phyloP scores from a whole-genome alignment of 2,329 filamentous ascomycete genomes.

The Fusarium newnesense region DNA sequence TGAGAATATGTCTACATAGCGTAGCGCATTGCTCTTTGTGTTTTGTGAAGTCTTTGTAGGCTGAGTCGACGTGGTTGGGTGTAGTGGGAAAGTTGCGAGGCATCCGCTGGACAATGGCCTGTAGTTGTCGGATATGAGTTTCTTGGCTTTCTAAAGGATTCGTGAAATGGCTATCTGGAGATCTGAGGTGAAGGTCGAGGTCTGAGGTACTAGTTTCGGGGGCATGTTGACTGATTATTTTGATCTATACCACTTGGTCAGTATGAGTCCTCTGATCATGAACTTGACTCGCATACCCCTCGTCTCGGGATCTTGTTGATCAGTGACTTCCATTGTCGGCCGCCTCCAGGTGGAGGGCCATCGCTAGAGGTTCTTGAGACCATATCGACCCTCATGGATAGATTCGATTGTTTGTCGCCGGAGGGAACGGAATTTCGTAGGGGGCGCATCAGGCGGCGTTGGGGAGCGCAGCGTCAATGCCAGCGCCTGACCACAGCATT shows the following conservation, averaged over 20 bases:
- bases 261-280: not conserved
- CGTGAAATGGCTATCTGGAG: slow-evolving; percentile 40
- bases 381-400: slow-evolving; percentile 39
- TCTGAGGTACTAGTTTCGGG: slow-evolving; percentile 45
- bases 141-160: slow-evolving; percentile 46
- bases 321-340: slow-evolving; percentile 34
- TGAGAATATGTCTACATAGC: slow-evolving; percentile 54
- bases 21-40: slow-evolving; percentile 53
- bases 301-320: slow-evolving; percentile 31
- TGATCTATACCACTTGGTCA: slow-evolving; percentile 12
- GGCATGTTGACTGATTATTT: slow-evolving; percentile 20
- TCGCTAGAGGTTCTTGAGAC: slow-evolving; percentile 48
- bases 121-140: slow-evolving; percentile 50
- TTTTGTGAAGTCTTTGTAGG: slow-evolving; percentile 57
- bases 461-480: slow-evolving; percentile 41
- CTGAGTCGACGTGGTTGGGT: slow-evolving; percentile 54
- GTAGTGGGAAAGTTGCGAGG: slow-evolving; percentile 46
- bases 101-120: slow-evolving; percentile 50
- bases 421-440: slow-evolving; percentile 25
- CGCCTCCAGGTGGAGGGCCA: slow-evolving; percentile 30
- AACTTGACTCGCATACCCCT: slow-evolving; percentile 19
- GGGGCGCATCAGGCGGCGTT: slow-evolving; percentile 40
- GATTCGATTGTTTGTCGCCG: slow-evolving; percentile 24
- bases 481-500: slow-evolving; percentile 41
- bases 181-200: slow-evolving; percentile 40